These are phyloP conservation scores for Populus euphratica DNA, from an alignment of 345 rosid genomes.

Conservation along the genomic window DNA sequence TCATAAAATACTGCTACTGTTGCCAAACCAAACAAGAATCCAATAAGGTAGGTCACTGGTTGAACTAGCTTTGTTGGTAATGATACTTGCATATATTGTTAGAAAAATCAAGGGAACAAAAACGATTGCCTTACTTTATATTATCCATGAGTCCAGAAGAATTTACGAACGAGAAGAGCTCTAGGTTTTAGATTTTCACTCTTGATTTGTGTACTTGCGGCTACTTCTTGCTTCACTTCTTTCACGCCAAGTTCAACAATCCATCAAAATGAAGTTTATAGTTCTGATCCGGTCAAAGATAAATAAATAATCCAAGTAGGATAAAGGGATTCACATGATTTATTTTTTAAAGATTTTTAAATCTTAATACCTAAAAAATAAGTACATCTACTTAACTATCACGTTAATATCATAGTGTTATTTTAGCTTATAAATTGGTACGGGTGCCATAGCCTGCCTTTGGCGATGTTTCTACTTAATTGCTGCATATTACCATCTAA, in stretches of 20 bases:
- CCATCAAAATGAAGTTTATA: not conserved
- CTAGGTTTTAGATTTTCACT: not conserved
- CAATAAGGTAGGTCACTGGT: not conserved
- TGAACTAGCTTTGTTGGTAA: not conserved
- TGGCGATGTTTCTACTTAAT: not conserved
- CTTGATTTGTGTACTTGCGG: not conserved
- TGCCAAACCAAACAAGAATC: slow-evolving; percentile 4
- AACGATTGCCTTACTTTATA: not conserved
- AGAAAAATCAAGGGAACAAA: not conserved
- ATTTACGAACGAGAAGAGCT: not conserved
- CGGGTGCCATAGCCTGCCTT: not conserved
- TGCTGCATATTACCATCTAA: not conserved
- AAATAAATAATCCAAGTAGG: not conserved
- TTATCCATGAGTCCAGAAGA: not conserved
- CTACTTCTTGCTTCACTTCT: not conserved
- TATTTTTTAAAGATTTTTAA: not conserved
- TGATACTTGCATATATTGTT: not conserved
- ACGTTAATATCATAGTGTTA: not conserved
- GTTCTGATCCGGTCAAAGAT: not conserved
- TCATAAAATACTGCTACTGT: not conserved
- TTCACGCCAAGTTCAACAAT: not conserved
- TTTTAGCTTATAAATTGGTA: not conserved
- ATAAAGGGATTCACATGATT: not conserved
- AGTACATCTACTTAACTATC: not conserved
- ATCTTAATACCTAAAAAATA: not conserved